Percentiles rank a stretch among this genome's conserved stretches.
Evolutionary conservation across 2,329 filamentous ascomycete species (phyloP).

Genomic region (Colletotrichum lini): DNA sequence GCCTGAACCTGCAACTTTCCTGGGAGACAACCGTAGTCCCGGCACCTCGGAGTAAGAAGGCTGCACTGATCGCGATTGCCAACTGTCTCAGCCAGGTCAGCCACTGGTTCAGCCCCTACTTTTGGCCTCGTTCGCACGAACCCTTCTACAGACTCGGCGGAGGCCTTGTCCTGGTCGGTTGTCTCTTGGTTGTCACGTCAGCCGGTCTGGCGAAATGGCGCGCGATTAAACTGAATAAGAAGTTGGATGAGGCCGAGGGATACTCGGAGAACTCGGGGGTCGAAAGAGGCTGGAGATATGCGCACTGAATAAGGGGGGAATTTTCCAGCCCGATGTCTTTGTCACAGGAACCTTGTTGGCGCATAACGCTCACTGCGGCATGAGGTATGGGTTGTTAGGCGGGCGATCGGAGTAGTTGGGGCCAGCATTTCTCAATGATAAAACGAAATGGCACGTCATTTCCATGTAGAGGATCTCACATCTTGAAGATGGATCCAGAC

Average conservation of each 20-base stretch:
- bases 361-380: too few relatives aligned
- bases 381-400: too few relatives aligned
- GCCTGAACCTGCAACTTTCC: constrained; percentile 56
- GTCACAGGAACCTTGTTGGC: too few relatives aligned
- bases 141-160: constrained; percentile 48
- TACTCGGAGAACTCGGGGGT: constrained; percentile 44
- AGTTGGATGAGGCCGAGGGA: constrained; percentile 47
- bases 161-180: constrained; percentile 65
- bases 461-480: too few relatives aligned
- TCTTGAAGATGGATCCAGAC: too few relatives aligned
- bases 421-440: too few relatives aligned
- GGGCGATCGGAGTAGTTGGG: too few relatives aligned
- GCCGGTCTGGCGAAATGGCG: constrained; percentile 44
- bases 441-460: too few relatives aligned
- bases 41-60: constrained; percentile 55
- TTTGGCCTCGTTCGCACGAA: constrained; percentile 48
- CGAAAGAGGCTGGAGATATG: constrained; percentile 45
- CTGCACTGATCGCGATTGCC: constrained; percentile 57
- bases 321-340: too few relatives aligned
- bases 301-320: constrained; percentile 5
- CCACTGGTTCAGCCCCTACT: constrained; percentile 58
- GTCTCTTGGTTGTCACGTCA: constrained; percentile 70
- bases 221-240: constrained; percentile 45
- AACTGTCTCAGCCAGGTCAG: constrained; percentile 55
- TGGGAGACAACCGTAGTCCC: constrained; percentile 58